phyloP scores from a whole-genome alignment of 192 early-diverging fungal species.

The Dissophora globulifera region DNA sequence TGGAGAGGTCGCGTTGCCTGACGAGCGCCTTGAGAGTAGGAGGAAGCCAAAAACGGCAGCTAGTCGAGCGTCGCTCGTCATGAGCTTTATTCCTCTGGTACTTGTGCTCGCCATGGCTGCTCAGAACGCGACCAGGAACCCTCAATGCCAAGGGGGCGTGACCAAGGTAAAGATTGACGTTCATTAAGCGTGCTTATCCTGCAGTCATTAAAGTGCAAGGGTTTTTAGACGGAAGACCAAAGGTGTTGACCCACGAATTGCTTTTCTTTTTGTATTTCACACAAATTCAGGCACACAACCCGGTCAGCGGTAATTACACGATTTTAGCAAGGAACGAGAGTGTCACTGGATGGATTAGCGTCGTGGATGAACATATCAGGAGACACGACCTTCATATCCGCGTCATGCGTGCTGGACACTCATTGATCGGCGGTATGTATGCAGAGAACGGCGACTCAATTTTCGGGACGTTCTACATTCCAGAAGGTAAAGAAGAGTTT shows the following conservation, averaged over 20 bases:
- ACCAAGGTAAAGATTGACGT: slow-evolving; percentile 38
- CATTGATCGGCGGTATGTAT: slow-evolving; percentile 88
- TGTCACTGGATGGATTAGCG: slow-evolving; percentile 83
- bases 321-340: slow-evolving; percentile 83
- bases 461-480: slow-evolving; percentile 85
- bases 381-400: slow-evolving; percentile 66
- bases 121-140: slow-evolving; percentile 58
- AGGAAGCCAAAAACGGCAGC: slow-evolving; percentile 15
- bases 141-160: slow-evolving; percentile 62
- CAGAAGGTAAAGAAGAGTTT: too few species aligned
- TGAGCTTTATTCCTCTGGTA: slow-evolving; percentile 53
- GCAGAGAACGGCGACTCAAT: slow-evolving; percentile 72
- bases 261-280: neutral
- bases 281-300: slow-evolving; percentile 29
- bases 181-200: too few species aligned
- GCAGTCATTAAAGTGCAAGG: too few species aligned
- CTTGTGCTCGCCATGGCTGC: slow-evolving; percentile 45
- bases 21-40: slow-evolving; percentile 38
- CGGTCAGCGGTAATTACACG: slow-evolving; percentile 26
- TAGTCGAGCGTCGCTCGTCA: slow-evolving; percentile 17
- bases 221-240: too few species aligned
- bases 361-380: slow-evolving; percentile 66
- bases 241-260: neutral
- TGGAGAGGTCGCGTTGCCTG: slow-evolving; percentile 55
- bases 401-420: slow-evolving; percentile 87